Base-by-base conservation (phyloP, 208 protist genomes). In the Zelonia costaricensis region DNA sequence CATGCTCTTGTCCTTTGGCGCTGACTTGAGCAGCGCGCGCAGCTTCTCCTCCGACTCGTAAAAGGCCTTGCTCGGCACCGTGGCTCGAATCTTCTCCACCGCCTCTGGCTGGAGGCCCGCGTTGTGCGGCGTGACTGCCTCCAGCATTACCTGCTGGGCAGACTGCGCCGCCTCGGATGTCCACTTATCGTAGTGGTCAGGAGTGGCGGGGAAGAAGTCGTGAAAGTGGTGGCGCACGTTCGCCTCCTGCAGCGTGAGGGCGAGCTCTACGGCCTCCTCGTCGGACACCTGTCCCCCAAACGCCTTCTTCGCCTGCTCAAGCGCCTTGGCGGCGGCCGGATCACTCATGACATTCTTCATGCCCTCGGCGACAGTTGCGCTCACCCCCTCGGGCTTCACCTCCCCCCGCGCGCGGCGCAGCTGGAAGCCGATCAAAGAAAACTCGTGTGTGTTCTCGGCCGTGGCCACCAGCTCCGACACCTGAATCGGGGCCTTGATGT, bases 151-250 rank as follows among this genome's bases (percentile, higher is more conserved):
- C 40, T 71, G 57, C 54, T 75, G 67, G 20, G 72, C 63, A 15
- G 55, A 46, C 12, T 60, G 45, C 23, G 84, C 79, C 15, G 28
- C 56, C 36, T 75, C 59, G 7, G 89, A 92, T 22, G 39, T 45
- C 82, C 84, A 91, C 39, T 84, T 57, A 49, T 80, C 76, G 58
- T 93, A 93, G 44, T 90, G 74, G 27, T 51, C 55, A n/a, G 61
- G 35, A 20, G 54, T 62, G 43, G 39, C 44, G 22, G 82, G 82
- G 56, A 95, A 93, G 63, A 79, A 93, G 33, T 95, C 79, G 57
- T 88, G 77, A 69, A 92, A 93, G 64, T 93, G 86, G 58, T 90
- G 82, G 39, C 74, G 80, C 38, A 86, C 69, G 30, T 89, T 76
- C 18, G 82, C 86, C 42, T 75, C 68, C 8, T 91, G 73, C 55